Evolutionary conservation across 768 basidiomycete genomes (phyloP).

Genomic region (Xanthoconium purpureum): DNA sequence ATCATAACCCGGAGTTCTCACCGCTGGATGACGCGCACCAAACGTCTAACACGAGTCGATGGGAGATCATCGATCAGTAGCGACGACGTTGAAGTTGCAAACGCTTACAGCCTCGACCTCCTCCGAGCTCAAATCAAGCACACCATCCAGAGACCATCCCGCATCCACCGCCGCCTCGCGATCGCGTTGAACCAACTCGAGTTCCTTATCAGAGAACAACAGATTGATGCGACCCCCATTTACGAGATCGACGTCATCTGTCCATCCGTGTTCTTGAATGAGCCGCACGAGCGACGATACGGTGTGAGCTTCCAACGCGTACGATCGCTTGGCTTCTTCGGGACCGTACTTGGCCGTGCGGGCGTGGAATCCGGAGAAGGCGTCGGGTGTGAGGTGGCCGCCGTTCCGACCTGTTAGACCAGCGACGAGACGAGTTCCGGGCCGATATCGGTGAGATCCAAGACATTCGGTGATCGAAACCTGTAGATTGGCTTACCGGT

Average conservation of each 20-base stretch:
- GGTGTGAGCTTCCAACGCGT: conserved; percentile 58
- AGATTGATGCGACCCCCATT: conserved; percentile 52
- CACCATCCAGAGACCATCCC: conserved; percentile 44
- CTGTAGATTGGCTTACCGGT: conserved; percentile 48
- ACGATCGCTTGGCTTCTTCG: conserved; percentile 53
- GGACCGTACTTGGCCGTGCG: conserved; percentile 41
- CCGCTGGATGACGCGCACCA: conserved; percentile 47
- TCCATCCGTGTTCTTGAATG: conserved; percentile 42
- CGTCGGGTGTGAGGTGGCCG: conserved; percentile 61
- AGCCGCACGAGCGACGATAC: conserved; percentile 46
- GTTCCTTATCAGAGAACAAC: conserved; percentile 47
- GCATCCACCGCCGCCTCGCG: conserved; percentile 51
- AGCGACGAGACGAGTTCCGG: not conserved
- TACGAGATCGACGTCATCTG: conserved; percentile 58
- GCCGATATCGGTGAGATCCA: not conserved
- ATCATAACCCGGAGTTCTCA: conserved; percentile 55
- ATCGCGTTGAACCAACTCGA: conserved; percentile 38
- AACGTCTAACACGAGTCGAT: conserved; percentile 18
- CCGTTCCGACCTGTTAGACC: conserved; percentile 63
- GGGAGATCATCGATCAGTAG: not conserved
- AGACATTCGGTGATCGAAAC: not conserved
- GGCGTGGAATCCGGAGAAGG: conserved; percentile 45
- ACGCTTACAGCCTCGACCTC: conserved; percentile 46
- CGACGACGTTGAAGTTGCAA: not conserved
- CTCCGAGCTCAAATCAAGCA: conserved; percentile 46